Conservation (phyloP, 2,329 filamentous ascomycete genomes). For the Emmonsiellopsis sp. region DNA sequence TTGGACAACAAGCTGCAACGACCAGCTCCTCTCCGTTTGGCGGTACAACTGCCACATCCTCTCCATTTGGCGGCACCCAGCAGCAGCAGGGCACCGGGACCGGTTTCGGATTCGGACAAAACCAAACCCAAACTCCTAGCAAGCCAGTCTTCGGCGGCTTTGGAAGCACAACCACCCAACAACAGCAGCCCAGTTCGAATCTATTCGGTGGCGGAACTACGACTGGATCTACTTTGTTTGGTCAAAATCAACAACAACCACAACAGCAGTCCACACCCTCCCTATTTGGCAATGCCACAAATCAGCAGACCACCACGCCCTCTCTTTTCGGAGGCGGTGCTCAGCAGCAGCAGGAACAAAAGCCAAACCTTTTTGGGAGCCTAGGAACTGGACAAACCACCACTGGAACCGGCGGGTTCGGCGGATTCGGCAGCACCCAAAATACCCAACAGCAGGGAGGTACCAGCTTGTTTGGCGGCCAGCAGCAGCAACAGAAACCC, state of each 20-base stretch:
- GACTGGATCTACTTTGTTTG: constrained; percentile 25
- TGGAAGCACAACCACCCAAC: constrained; percentile 33
- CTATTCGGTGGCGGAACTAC: constrained; percentile 36
- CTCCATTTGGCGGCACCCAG: constrained; percentile 33
- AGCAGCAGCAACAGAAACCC: constrained; percentile 48
- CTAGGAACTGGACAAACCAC: constrained; percentile 9
- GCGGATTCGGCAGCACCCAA: constrained; percentile 24
- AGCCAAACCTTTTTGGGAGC: constrained; percentile 8
- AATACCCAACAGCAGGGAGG: constrained; percentile 24
- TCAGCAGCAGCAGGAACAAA: constrained; percentile 27
- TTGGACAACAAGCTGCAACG: constrained; percentile 30
- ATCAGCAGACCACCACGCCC: constrained; percentile 28
- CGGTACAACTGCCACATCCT: constrained; percentile 27
- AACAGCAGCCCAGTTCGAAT: constrained; percentile 31
- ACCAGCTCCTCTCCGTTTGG: constrained; percentile 33
- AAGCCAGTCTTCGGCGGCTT: constrained; percentile 26
- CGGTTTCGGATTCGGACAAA: constrained; percentile 35
- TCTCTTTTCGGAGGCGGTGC: constrained; percentile 33
- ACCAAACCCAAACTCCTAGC: constrained; percentile 32
- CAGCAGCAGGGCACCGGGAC: constrained; percentile 24
- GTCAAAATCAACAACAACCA: constrained; percentile 29
- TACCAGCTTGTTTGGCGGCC: constrained; percentile 34
- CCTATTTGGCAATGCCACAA: constrained; percentile 34
- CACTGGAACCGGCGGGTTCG: constrained; percentile 6
- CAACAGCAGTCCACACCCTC: constrained; percentile 25